Evolutionary conservation across 2,329 filamentous ascomycete species (phyloP).

Genomic region (Arthrobotrys musiformis): DNA sequence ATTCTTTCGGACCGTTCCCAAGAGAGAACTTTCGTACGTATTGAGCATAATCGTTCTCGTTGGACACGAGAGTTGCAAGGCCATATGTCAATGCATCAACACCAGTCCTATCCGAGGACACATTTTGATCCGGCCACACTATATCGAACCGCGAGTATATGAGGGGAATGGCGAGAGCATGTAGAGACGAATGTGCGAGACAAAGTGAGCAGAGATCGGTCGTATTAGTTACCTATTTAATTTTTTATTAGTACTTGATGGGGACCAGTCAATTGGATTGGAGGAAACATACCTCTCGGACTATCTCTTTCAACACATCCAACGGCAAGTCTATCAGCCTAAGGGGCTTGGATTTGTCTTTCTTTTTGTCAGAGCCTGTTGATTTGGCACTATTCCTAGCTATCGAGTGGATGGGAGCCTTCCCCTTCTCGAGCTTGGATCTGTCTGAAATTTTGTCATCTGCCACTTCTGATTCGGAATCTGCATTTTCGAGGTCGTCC

Average conservation of each 20-base stretch:
- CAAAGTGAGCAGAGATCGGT: constrained; percentile 84
- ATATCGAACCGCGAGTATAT: constrained; percentile 90
- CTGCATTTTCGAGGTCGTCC: constrained; percentile 51
- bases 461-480: constrained; percentile 42
- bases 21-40: constrained; percentile 85
- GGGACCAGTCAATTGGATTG: constrained; percentile 11
- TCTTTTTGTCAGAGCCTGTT: constrained; percentile 34
- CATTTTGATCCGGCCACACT: constrained; percentile 80
- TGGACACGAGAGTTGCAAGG: constrained; percentile 80
- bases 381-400: constrained; percentile 17
- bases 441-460: constrained; percentile 30
- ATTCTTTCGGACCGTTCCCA: constrained; percentile 80
- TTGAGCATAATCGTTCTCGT: constrained; percentile 80
- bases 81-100: constrained; percentile 87
- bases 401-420: constrained; percentile 37
- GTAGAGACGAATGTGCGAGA: constrained; percentile 79
- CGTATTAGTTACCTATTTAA: constrained; percentile 79
- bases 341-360: constrained; percentile 65
- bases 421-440: constrained; percentile 46
- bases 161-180: constrained; percentile 77
- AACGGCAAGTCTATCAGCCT: constrained; percentile 78
- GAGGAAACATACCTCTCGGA: constrained; percentile 73
- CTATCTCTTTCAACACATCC: constrained; percentile 80
- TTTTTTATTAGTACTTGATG: too few relatives aligned
- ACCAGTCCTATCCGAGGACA: constrained; percentile 74